A percentile compares a stretch with the other conserved stretches of the same genome.
Evolutionary conservation across 2,329 filamentous ascomycete genomes (phyloP).

Genomic region (Beauveria caledonica): DNA sequence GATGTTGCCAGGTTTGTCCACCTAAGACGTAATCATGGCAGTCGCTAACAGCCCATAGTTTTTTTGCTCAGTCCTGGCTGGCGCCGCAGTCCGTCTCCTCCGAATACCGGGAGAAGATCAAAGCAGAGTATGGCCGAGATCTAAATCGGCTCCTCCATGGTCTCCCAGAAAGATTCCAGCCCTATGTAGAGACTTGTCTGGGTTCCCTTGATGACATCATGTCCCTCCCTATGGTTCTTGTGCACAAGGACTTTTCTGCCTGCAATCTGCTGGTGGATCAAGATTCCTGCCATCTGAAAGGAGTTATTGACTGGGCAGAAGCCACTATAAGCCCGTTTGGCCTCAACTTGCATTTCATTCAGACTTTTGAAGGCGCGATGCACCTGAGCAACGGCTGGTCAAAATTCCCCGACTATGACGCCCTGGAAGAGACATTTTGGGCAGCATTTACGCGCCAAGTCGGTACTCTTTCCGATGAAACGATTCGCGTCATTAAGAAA

Average conservation of each 20-base stretch:
- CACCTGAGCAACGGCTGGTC: slow-evolving; percentile 27
- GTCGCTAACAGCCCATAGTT: slow-evolving; percentile 21
- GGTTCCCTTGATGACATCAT: not conserved
- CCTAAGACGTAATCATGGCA: slow-evolving; percentile 17
- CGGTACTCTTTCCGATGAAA: slow-evolving; percentile 20
- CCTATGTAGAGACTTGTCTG: not conserved
- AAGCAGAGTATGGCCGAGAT: not conserved
- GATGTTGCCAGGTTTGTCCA: slow-evolving; percentile 29
- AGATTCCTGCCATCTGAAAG: slow-evolving; percentile 26
- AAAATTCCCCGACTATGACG: slow-evolving; percentile 25
- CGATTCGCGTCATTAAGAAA: slow-evolving; percentile 20
- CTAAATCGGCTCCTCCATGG: not conserved
- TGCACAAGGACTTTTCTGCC: slow-evolving; percentile 29
- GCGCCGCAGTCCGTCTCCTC: not conserved
- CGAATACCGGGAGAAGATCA: not conserved
- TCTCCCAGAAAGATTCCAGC: not conserved
- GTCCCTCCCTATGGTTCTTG: slow-evolving; percentile 27
- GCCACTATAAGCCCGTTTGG: slow-evolving; percentile 32
- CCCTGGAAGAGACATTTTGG: slow-evolving; percentile 25
- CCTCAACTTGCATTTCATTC: slow-evolving; percentile 27
- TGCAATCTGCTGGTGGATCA: slow-evolving; percentile 34
- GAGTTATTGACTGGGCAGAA: slow-evolving; percentile 36
- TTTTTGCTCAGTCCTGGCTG: slow-evolving; percentile 18
- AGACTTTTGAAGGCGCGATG: slow-evolving; percentile 26
- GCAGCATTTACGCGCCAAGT: slow-evolving; percentile 21